Evolutionary conservation across 257 asterid species (phyloP), one percentile per base, ranked within the genome.

Genomic region (Euphrasia confusa): DNA sequence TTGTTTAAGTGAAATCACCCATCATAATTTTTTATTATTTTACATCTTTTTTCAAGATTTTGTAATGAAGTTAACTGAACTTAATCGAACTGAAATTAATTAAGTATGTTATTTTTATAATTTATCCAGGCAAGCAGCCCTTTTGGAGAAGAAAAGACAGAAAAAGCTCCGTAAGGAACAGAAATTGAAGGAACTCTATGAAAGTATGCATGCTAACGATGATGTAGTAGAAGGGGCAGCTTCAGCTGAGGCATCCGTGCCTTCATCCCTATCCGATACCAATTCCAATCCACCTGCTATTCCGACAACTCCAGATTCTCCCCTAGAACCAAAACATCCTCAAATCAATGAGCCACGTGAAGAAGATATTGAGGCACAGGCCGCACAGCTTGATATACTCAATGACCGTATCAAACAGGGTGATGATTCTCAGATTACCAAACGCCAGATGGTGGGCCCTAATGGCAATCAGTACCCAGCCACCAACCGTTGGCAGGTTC

Each of bases 161-260:
- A 89, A 82, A 76, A 87, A 80, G 81, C 92, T 82, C 73, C 85
- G 92, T 47, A 87, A 82, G 83, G 96, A 81, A 71, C 99, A 83
- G 71, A 85, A 79, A 71, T 78, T 64, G 61, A 89, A 66, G 75
- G 95, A 77, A 60, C 68, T 60, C 42, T 54, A 58, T 18, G 64
- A 63, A 17, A 83, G 56, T 68, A 42, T 77, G 63, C 67, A 63
- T 74, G 69, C 69, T 50, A 18, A 53, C 42, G 61, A 73, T 74
- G 84, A 66, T 77, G 68, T 72, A 32, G 66, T 61, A 61, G 87
- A 74, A 54, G 72, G 72, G 54, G 77, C 86, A 58, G 58, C 44
- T 64, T 61, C 75, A 53, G 75, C 81, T 21, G 91, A 82, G 75
- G 72, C 77, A n/a, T 75, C 77, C 67, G 63, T 60, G 69, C 63